Percentiles rank a stretch among this genome's conserved stretches.
Conservation (phyloP, 108 stramenopile genomes). For the Pseudonitzschia multistriata region DNA sequence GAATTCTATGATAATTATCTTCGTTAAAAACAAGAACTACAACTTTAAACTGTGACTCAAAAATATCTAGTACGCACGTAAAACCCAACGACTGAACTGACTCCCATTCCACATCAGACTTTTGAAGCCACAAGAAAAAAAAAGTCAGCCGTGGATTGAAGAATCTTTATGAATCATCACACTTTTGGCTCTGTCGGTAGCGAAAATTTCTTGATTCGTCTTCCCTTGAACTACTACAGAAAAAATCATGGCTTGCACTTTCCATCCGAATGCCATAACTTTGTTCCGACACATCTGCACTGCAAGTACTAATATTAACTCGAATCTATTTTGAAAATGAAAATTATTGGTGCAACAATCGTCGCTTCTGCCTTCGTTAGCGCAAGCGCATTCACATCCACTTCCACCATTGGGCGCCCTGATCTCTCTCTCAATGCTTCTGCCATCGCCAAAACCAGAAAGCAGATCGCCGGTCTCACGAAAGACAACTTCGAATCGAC, state of each 20-base stretch:
- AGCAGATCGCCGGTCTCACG: slow-evolving; percentile 30
- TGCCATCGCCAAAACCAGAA: slow-evolving; percentile 34
- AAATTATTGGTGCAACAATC: slow-evolving; percentile 1
- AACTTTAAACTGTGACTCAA: no score
- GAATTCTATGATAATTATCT: no score
- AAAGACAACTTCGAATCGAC: slow-evolving; percentile 54
- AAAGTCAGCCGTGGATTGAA: neutral
- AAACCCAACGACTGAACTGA: neutral
- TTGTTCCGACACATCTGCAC: no score
- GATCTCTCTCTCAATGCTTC: neutral
- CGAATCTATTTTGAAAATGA: no score
- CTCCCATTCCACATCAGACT: neutral
- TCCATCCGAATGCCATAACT: no score
- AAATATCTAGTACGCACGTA: neutral
- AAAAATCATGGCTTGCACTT: no score
- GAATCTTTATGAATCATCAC: neutral
- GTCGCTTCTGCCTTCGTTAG: slow-evolving; percentile 3
- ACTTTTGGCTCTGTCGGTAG: neutral
- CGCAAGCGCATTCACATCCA: slow-evolving; percentile 1
- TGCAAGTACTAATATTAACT: no score
- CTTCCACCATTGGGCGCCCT: neutral
- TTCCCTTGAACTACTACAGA: no score
- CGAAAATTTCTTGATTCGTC: no score
- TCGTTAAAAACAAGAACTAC: no score
- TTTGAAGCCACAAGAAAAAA: neutral